Percentiles rank a stretch among this genome's conserved stretches.
phyloP scores from a whole-genome alignment of 2,329 filamentous ascomycete species.

The Penicillium sclerotiorum region DNA sequence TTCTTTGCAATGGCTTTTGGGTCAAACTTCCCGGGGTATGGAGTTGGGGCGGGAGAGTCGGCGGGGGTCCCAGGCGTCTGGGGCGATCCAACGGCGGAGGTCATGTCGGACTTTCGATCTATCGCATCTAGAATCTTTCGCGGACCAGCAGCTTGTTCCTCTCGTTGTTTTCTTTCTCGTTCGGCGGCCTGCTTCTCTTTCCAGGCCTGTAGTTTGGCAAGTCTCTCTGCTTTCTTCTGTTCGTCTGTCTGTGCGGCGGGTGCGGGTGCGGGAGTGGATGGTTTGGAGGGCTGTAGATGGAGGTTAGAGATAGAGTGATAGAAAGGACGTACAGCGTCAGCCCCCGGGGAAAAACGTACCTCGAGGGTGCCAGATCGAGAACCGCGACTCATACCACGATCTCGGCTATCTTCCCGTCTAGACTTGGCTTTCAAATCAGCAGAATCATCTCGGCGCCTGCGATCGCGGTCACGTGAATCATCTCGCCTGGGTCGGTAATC shows the following conservation, averaged over 20 bases:
- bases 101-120: conserved; percentile 66
- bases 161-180: conserved; percentile 71
- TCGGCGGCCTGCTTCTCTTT: conserved; percentile 82
- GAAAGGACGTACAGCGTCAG: no score
- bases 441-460: conserved; percentile 68
- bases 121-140: conserved; percentile 71
- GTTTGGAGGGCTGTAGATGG: conserved; percentile 55
- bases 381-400: conserved; percentile 54
- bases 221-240: conserved; percentile 76
- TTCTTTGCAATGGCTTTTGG: conserved; percentile 86
- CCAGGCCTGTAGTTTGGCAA: conserved; percentile 85
- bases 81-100: conserved; percentile 56
- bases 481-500: conserved; percentile 72
- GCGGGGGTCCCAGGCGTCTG: conserved; percentile 54
- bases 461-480: conserved; percentile 68
- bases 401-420: conserved; percentile 67
- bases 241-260: conserved; percentile 63
- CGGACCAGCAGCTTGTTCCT: conserved; percentile 64
- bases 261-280: conserved; percentile 43
- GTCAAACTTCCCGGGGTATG: conserved; percentile 80
- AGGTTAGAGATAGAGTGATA: conserved; percentile 2
- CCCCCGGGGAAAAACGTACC: conserved; percentile 52
- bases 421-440: conserved; percentile 69
- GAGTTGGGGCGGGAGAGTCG: conserved; percentile 53
- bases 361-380: conserved; percentile 57